Conservation (phyloP, 2,329 filamentous ascomycete species). For the Arthroderma sp. region DNA sequence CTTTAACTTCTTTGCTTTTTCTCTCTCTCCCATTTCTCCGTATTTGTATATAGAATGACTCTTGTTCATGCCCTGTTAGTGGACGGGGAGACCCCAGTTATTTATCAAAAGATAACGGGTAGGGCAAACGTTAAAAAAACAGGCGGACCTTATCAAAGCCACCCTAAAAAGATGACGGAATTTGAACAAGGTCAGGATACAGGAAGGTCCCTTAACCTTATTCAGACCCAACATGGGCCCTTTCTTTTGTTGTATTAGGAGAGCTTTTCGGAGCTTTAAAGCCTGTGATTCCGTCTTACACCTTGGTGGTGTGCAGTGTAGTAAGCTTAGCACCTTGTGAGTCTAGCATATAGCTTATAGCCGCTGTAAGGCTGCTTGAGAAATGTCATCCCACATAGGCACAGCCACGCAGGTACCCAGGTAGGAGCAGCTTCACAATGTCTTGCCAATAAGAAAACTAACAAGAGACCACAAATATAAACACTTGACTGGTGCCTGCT, state of each 20-base stretch:
- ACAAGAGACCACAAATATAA: background rate
- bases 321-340: slow-evolving; percentile 1
- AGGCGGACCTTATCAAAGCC: background rate
- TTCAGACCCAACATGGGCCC: background rate
- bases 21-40: background rate
- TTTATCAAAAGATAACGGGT: slow-evolving; percentile 1
- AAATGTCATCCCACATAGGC: background rate
- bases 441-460: background rate
- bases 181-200: background rate
- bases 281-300: background rate
- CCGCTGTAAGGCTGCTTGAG: background rate
- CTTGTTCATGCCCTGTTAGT: background rate
- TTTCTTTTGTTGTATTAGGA: background rate
- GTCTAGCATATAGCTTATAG: background rate
- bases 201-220: slow-evolving; percentile 1
- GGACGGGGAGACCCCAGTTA: background rate
- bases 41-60: background rate
- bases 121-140: slow-evolving; percentile 1
- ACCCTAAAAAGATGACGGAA: background rate
- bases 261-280: background rate
- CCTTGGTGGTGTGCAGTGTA: background rate
- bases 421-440: background rate
- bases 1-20: background rate
- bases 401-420: background rate
- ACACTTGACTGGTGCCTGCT: background rate